Evolutionary conservation across 2,329 filamentous ascomycete species (phyloP).

Genomic region (Tolypocladium cylindrosporum): DNA sequence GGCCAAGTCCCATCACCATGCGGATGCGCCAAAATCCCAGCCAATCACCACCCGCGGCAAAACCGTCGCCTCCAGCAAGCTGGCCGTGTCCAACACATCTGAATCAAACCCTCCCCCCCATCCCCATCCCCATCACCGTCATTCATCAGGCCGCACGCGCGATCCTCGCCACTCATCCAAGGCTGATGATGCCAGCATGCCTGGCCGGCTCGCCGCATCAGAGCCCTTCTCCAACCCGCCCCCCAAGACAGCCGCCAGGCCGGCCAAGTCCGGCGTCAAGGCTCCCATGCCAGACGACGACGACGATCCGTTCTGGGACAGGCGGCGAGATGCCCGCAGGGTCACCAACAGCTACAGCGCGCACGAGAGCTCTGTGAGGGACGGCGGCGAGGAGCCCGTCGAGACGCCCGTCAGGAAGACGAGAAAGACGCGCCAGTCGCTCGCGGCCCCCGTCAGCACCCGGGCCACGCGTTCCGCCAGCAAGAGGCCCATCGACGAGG

Average conservation of each 20-base stretch:
- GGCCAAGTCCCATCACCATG: slow-evolving; percentile 16
- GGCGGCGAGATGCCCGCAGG: slow-evolving; percentile 26
- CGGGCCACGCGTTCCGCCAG: slow-evolving; percentile 38
- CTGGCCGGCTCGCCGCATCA: slow-evolving; percentile 24
- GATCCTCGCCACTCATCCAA: slow-evolving; percentile 11
- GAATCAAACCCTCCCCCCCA: slow-evolving; percentile 23
- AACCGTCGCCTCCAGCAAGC: slow-evolving; percentile 27
- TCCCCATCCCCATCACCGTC: slow-evolving; percentile 2
- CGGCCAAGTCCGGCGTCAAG: slow-evolving; percentile 16
- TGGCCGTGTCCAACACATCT: slow-evolving; percentile 24
- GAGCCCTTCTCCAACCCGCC: slow-evolving; percentile 22
- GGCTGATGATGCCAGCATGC: slow-evolving; percentile 27
- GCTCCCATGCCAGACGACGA: slow-evolving; percentile 17
- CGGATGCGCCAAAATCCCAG: slow-evolving; percentile 26
- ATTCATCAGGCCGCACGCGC: slow-evolving; percentile 9
- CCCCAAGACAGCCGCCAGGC: slow-evolving; percentile 12
- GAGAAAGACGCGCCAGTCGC: slow-evolving; percentile 25
- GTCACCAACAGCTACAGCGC: slow-evolving; percentile 25
- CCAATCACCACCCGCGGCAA: slow-evolving; percentile 22
- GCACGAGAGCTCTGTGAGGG: slow-evolving; percentile 29
- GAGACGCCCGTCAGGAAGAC: slow-evolving; percentile 22
- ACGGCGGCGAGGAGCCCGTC: slow-evolving; percentile 13
- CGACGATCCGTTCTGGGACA: slow-evolving; percentile 21
- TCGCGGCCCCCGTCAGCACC: slow-evolving; percentile 21
- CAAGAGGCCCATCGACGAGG: slow-evolving; percentile 46